These are phyloP conservation scores for Boletus vinaceobasis DNA, from an alignment of 768 basidiomycete species.

Conservation along the genomic window DNA sequence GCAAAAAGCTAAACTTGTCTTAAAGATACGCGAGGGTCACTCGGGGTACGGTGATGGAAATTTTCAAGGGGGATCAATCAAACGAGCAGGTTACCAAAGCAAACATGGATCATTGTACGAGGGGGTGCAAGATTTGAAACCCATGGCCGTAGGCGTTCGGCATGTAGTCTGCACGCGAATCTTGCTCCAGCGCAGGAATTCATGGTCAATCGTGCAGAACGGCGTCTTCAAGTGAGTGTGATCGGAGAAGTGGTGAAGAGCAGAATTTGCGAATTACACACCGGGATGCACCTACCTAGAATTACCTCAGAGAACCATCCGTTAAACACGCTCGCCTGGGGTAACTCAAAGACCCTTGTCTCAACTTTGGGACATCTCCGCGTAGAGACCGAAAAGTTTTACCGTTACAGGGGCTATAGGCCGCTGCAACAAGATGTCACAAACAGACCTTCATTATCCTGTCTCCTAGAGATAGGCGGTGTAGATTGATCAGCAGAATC, in stretches of 20 bases:
- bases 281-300: not conserved
- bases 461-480: constrained; percentile 2
- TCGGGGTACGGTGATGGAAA: not conserved
- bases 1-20: not conserved
- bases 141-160: not conserved
- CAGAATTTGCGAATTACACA: constrained; percentile 3
- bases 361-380: not conserved
- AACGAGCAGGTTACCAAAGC: not conserved
- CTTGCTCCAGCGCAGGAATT: not conserved
- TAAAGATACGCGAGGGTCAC: not conserved
- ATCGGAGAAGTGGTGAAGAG: constrained; percentile 12
- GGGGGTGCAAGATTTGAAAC: no score
- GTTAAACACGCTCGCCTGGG: not conserved
- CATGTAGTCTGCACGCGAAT: not conserved
- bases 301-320: constrained; percentile 11
- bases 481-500: constrained; percentile 6
- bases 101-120: not conserved
- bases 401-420: not conserved
- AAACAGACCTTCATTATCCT: not conserved
- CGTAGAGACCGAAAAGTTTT: not conserved
- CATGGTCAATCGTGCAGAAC: not conserved
- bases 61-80: not conserved
- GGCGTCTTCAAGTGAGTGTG: constrained; percentile 6
- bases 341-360: not conserved
- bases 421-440: not conserved